phyloP scores from a whole-genome alignment of 192 early-diverging fungal species.

The Phlyctochytrium bullatum region DNA sequence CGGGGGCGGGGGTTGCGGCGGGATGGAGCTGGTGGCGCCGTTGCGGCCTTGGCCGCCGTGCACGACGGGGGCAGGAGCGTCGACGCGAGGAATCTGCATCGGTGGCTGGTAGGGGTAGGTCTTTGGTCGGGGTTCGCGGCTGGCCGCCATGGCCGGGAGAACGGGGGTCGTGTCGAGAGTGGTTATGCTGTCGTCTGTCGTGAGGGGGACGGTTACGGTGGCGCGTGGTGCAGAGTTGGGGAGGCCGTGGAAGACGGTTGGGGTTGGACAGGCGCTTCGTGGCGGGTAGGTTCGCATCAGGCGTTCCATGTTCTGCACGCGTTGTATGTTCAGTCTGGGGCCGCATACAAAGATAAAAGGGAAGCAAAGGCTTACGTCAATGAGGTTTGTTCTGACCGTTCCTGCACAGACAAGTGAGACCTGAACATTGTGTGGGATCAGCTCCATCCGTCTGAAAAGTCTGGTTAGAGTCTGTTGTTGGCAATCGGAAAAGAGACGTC shows the following conservation, averaged over 20 bases:
- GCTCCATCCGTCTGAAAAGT: constrained; percentile 18
- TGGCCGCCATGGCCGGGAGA: no score
- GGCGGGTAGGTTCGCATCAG: background rate
- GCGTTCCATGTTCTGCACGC: background rate
- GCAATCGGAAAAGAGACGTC: no score
- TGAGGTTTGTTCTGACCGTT: constrained; percentile 18
- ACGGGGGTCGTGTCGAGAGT: no score
- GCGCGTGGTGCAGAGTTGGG: background rate
- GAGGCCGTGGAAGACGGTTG: constrained; percentile 4
- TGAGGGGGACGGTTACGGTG: no score
- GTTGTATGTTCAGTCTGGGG: background rate
- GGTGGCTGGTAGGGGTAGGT: no score
- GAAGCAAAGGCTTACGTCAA: background rate
- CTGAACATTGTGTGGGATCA: constrained; percentile 20
- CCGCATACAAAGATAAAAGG: background rate
- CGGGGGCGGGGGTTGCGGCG: background rate
- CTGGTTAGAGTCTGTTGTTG: background rate
- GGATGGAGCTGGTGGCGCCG: background rate
- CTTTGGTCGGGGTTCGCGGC: no score
- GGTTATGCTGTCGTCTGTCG: no score
- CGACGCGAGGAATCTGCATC: no score
- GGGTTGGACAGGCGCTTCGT: background rate
- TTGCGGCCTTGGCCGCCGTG: no score
- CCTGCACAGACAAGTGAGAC: constrained; percentile 22
- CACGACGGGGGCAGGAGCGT: no score